Evolutionary conservation across 192 early-diverging fungal species (phyloP), one percentile per base, ranked within the genome.

Genomic region (Diversispora epigaea): DNA sequence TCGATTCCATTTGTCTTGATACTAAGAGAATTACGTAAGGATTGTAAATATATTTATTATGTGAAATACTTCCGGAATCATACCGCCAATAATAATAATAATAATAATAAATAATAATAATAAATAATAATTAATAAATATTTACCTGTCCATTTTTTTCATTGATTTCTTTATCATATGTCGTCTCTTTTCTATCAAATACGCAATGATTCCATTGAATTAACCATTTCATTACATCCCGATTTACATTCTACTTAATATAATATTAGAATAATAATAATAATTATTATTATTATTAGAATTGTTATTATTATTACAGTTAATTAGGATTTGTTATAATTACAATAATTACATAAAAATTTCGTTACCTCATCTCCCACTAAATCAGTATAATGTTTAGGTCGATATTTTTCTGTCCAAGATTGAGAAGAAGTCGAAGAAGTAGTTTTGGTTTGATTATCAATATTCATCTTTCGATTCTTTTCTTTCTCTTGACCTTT

Each of bases 181-280:
- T 15, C 25, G 25, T 2, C 25, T 32, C 25, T 22, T 61, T 75
- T 19, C 73, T 72, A 4, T 87, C 89, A 82, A 98, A 99, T 6
- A 98, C 96, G 76, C 97, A 99, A 21, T 87, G 88, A 79, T 99
- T 96, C 97, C 97, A 99, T 60, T 92, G 86, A 77, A 97, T 97
- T 15, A 99, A 91, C 97, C 97, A 99, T 66, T 86, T 83, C 67
- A 99, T 79, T 8, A 96, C 93, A 40, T 92, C 91, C 6, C 95
- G 88, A 77, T 97, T 97, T 3, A 94, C 83, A 44, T 87, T 78
- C 86, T 92, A 54, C 14, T 49, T 54, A 25, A 60, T 21, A 9
- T 21, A 22, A 50, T 3, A 68, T 8, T 50, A 52, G 43, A 17
- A 15, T 17, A 4, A 6, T 43, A 9, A 3, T 4, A 52, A 15